phyloP scores from a whole-genome alignment of 768 basidiomycete species.

The Trametes meyenii region DNA sequence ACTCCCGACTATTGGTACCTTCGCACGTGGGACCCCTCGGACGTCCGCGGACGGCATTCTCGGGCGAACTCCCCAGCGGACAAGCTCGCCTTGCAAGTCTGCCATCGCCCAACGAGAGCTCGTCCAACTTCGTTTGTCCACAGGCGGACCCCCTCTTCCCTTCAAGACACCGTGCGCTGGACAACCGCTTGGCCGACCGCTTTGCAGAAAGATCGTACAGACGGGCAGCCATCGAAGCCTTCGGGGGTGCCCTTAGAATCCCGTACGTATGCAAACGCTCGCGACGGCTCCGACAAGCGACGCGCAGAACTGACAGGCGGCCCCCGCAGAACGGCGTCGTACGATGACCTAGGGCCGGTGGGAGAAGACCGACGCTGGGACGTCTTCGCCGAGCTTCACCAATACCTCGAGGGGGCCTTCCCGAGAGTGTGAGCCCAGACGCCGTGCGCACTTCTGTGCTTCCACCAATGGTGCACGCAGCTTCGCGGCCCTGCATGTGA shows the following conservation, averaged over 20 bases:
- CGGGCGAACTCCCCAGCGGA: too few relatives aligned
- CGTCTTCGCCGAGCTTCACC: slow-evolving; percentile 38
- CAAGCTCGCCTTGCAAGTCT: too few relatives aligned
- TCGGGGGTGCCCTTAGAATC: slow-evolving; percentile 33
- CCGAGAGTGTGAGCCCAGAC: slow-evolving; percentile 53
- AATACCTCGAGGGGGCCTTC: slow-evolving; percentile 53
- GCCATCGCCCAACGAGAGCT: neutral
- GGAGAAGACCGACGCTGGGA: slow-evolving; percentile 51
- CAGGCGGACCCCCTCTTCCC: slow-evolving; percentile 37
- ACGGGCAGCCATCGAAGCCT: slow-evolving; percentile 21
- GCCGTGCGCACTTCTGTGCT: neutral
- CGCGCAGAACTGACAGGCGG: neutral
- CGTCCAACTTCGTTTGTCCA: slow-evolving; percentile 36
- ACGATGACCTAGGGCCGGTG: slow-evolving; percentile 48
- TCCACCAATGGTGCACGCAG: slow-evolving; percentile 34
- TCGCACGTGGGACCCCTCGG: too few relatives aligned
- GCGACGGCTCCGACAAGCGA: neutral
- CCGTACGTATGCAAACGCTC: slow-evolving; percentile 36
- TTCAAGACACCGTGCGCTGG: slow-evolving; percentile 34
- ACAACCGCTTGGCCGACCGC: slow-evolving; percentile 32
- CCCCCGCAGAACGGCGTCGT: slow-evolving; percentile 48
- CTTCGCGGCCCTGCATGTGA: slow-evolving; percentile 48
- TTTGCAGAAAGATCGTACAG: slow-evolving; percentile 40
- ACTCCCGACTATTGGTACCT: too few relatives aligned
- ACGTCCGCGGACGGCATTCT: too few relatives aligned